A percentile compares a stretch with the other conserved stretches of the same genome.
These are phyloP conservation scores for Aristolochia californica DNA, from an alignment of 164 flowering plant genomes.

Conservation along the genomic window DNA sequence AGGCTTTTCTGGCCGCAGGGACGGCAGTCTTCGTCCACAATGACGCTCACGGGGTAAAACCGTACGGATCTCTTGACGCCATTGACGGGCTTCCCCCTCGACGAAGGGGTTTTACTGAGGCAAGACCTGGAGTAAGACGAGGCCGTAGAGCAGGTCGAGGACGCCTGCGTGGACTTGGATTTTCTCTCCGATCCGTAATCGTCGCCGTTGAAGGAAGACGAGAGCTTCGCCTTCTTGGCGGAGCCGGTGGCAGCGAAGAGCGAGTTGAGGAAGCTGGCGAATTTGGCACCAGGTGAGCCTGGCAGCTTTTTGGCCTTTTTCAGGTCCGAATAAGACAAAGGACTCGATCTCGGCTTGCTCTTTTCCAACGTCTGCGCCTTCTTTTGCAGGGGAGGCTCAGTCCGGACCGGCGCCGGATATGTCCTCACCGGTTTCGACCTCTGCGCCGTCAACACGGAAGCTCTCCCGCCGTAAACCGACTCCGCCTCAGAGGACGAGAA, in stretches of 20 bases:
- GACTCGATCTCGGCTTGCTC: conserved; percentile 60
- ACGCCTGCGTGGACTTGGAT: conserved; percentile 23
- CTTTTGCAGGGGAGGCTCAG: not conserved
- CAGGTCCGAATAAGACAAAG: conserved; percentile 71
- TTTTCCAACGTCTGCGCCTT: conserved; percentile 25
- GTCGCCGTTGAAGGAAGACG: conserved; percentile 4
- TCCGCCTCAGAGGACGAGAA: conserved; percentile 65
- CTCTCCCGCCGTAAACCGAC: conserved; percentile 17
- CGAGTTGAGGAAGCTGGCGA: conserved; percentile 72
- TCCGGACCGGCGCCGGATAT: conserved; percentile 5
- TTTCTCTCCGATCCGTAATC: conserved; percentile 14
- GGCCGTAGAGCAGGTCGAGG: conserved; percentile 57
- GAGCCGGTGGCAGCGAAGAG: conserved; percentile 36
- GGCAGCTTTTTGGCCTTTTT: conserved; percentile 74
- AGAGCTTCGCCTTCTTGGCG: conserved; percentile 36
- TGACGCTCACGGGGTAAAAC: conserved; percentile 63
- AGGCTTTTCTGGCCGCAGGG: conserved; percentile 46
- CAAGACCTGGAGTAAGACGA: conserved; percentile 79
- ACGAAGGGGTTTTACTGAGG: conserved; percentile 61
- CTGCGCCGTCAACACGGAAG: conserved; percentile 9
- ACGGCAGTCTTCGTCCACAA: conserved; percentile 48
- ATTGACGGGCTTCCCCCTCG: conserved; percentile 27
- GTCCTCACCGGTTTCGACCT: conserved; percentile 54
- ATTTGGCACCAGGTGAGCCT: conserved; percentile 70
- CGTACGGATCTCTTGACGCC: conserved; percentile 58